Conservation (phyloP, 139 green algal genomes). For the Closterium sp. region DNA sequence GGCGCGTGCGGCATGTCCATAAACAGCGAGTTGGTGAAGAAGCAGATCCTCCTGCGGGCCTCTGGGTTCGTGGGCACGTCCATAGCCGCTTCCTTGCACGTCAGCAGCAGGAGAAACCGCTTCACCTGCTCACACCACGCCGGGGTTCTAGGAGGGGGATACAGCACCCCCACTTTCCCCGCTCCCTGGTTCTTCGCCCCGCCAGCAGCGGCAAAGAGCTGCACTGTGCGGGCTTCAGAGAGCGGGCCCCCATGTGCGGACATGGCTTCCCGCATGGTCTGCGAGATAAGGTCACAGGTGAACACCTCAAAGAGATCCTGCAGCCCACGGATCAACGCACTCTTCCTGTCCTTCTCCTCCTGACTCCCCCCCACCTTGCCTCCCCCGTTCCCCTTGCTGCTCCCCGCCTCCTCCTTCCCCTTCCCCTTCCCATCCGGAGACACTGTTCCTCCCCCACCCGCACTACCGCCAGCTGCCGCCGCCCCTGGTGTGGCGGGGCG, state of each 20-base stretch:
- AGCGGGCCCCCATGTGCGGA: too few species aligned
- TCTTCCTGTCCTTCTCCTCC: neutral
- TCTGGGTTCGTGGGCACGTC: slow-evolving; percentile 21
- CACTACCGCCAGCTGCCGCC: too few species aligned
- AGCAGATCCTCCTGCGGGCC: slow-evolving; percentile 20
- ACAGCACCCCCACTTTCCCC: too few species aligned
- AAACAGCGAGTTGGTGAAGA: slow-evolving; percentile 46
- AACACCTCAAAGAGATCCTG: slow-evolving; percentile 16
- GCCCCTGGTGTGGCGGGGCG: too few species aligned
- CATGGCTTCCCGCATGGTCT: neutral
- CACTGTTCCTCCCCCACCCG: too few species aligned
- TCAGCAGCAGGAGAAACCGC: slow-evolving; percentile 31
- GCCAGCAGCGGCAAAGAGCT: neutral
- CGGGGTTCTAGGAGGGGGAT: neutral
- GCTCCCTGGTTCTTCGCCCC: too few species aligned
- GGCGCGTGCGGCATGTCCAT: slow-evolving; percentile 43
- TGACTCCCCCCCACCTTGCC: neutral
- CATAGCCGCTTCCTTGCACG: neutral
- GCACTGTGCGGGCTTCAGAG: neutral
- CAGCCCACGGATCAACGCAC: neutral
- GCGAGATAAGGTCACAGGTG: slow-evolving; percentile 10
- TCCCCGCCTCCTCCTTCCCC: neutral
- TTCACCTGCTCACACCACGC: slow-evolving; percentile 7
- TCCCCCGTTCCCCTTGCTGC: neutral
- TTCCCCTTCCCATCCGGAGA: neutral